Evolutionary conservation across 1,139 yeast species (phyloP).

Genomic region (Kazachstania sp.): DNA sequence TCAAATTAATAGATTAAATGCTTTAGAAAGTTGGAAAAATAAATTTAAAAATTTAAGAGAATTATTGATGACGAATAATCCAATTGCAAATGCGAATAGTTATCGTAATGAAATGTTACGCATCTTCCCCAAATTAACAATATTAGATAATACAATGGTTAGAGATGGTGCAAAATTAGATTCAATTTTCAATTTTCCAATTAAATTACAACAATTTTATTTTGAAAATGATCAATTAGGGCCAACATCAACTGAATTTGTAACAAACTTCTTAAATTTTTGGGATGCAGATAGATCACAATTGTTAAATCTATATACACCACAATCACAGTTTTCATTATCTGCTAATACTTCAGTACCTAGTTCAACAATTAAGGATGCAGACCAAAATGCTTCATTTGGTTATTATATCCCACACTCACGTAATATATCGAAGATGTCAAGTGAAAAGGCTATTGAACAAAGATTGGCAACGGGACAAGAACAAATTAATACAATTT

Average conservation of each 20-base stretch:
- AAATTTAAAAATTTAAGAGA: conserved; percentile 70
- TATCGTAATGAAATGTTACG: conserved; percentile 59
- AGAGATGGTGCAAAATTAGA: conserved; percentile 62
- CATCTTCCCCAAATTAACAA: conserved; percentile 66
- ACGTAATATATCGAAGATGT: conserved; percentile 65
- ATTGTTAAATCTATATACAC: conserved; percentile 64
- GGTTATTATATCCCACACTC: conserved; percentile 62
- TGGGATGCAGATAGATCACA: conserved; percentile 79
- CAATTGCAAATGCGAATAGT: conserved; percentile 45
- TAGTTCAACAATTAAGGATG: conserved; percentile 36
- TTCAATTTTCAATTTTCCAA: conserved; percentile 45
- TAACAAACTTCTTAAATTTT: conserved; percentile 60
- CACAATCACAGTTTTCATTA: conserved; percentile 76
- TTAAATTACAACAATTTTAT: conserved; percentile 47
- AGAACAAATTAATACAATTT: conserved; percentile 51
- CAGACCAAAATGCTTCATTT: conserved; percentile 41
- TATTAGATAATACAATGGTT: conserved; percentile 69
- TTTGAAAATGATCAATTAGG: conserved; percentile 76
- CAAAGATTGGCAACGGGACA: conserved; percentile 63
- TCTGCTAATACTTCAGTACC: conserved; percentile 45
- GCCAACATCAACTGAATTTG: conserved; percentile 61
- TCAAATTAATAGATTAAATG: conserved; percentile 47
- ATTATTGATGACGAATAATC: conserved; percentile 67
- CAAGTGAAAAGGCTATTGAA: conserved; percentile 48
- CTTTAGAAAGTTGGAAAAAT: conserved; percentile 69